A percentile compares a stretch with the other conserved stretches of the same genome.
phyloP scores from a whole-genome alignment of 306 rosid genomes.

The Notholithocarpus densiflorus region DNA sequence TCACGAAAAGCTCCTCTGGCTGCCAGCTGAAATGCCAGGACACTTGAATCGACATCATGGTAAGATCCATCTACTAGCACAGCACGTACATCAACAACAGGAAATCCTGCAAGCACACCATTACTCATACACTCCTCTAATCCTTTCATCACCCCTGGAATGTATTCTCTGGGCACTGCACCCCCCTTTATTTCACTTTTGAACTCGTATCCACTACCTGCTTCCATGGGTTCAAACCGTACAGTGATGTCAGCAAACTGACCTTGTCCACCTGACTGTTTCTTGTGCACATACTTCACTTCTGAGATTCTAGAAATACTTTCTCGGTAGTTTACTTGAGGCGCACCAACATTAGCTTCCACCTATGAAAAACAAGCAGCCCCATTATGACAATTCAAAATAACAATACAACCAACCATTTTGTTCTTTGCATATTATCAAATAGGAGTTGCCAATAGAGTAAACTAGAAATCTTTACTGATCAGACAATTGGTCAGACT shows the following conservation, averaged over 20 bases:
- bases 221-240: conserved; percentile 87
- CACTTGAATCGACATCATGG: conserved; percentile 97
- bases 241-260: conserved; percentile 92
- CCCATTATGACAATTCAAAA: not conserved
- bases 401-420: not conserved
- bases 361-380: conserved; percentile 52
- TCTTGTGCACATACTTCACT: conserved; percentile 89
- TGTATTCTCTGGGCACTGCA: conserved; percentile 81
- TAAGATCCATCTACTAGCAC: conserved; percentile 79
- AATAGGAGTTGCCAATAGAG: not conserved
- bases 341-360: conserved; percentile 97
- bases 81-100: conserved; percentile 89
- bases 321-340: conserved; percentile 97
- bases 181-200: conserved; percentile 99
- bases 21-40: conserved; percentile 91
- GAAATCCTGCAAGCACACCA: conserved; percentile 95
- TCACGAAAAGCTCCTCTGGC: conserved; percentile 97
- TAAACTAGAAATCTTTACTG: too few species aligned
- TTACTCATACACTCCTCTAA: conserved; percentile 94
- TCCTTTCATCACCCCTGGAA: conserved; percentile 98
- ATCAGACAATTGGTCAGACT: too few species aligned
- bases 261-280: conserved; percentile 98
- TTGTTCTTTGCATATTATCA: not conserved
- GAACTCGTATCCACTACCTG: conserved; percentile 90
- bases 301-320: conserved; percentile 74